phyloP scores from a whole-genome alignment of 352 stramenopile genomes.

The Pythium brachiatum region DNA sequence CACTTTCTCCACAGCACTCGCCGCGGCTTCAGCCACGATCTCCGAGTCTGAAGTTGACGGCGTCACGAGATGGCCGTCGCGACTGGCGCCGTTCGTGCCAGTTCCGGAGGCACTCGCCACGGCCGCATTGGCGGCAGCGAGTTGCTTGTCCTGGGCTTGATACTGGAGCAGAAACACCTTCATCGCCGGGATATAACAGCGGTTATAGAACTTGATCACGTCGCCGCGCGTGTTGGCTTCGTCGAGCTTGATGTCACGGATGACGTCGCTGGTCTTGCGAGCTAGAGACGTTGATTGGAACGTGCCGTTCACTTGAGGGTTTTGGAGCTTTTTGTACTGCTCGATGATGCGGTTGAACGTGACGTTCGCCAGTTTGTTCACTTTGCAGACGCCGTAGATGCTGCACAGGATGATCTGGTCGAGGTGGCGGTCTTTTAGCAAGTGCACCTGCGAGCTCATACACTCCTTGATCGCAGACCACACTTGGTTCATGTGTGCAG shows the following conservation, averaged over 20 bases:
- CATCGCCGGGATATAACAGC: constrained; percentile 79
- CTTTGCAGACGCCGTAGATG: constrained; percentile 85
- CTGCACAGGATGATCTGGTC: constrained; percentile 82
- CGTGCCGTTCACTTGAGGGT: constrained; percentile 29
- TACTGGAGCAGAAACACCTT: constrained; percentile 88
- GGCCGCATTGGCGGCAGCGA: constrained; percentile 66
- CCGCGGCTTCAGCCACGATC: constrained; percentile 73
- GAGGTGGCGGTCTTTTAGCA: constrained; percentile 73
- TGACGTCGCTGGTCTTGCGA: constrained; percentile 58
- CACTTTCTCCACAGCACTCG: constrained; percentile 62
- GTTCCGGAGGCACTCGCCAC: constrained; percentile 38
- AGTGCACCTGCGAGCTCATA: constrained; percentile 54
- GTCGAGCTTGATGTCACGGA: constrained; percentile 77
- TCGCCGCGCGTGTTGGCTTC: constrained; percentile 55
- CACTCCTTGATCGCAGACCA: constrained; percentile 87
- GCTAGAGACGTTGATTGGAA: constrained; percentile 33
- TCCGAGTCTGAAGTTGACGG: constrained; percentile 71
- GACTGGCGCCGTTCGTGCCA: constrained; percentile 3
- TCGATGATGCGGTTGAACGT: constrained; percentile 82
- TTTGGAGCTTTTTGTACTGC: constrained; percentile 70
- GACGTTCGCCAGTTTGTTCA: constrained; percentile 63
- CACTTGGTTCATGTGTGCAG: constrained; percentile 78
- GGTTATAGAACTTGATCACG: constrained; percentile 91
- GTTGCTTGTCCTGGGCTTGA: constrained; percentile 78
- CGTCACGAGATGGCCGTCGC: constrained; percentile 38